These are phyloP conservation scores for Wallemia mellicola DNA, from an alignment of 1,284 basidiomycete genomes.

Conservation along the genomic window DNA sequence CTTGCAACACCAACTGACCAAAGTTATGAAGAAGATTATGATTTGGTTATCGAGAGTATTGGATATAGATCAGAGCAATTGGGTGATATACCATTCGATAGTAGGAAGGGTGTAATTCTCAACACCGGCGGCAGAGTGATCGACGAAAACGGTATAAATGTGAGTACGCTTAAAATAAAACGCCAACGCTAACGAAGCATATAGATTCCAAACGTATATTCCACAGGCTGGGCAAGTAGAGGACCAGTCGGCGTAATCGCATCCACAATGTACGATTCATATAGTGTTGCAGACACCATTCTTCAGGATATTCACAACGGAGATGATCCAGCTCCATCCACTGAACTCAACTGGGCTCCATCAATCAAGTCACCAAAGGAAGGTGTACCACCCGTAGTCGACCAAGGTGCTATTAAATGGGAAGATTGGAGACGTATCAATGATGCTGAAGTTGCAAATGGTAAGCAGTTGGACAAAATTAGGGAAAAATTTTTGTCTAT, in stretches of 20 bases:
- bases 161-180: no score
- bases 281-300: slow-evolving; percentile 40
- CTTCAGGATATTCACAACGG: slow-evolving; percentile 21
- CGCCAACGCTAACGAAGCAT: no score
- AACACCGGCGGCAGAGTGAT: slow-evolving; percentile 16
- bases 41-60: slow-evolving; percentile 59
- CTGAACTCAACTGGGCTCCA: not conserved
- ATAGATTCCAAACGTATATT: slow-evolving; percentile 38
- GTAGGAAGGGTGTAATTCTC: slow-evolving; percentile 12
- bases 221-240: slow-evolving; percentile 72
- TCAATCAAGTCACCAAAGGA: not conserved
- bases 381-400: not conserved
- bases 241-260: slow-evolving; percentile 82
- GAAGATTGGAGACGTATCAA: not conserved
- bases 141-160: slow-evolving; percentile 11
- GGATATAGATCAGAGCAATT: slow-evolving; percentile 51
- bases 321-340: not conserved
- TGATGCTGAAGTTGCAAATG: not conserved
- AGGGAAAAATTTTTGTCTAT: not conserved
- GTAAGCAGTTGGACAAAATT: not conserved
- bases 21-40: slow-evolving; percentile 26
- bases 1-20: slow-evolving; percentile 32
- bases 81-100: slow-evolving; percentile 17
- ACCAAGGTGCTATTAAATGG: not conserved
- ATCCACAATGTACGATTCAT: slow-evolving; percentile 78